phyloP scores from a whole-genome alignment of 1,139 yeast species.

The Hansenula anomala region DNA sequence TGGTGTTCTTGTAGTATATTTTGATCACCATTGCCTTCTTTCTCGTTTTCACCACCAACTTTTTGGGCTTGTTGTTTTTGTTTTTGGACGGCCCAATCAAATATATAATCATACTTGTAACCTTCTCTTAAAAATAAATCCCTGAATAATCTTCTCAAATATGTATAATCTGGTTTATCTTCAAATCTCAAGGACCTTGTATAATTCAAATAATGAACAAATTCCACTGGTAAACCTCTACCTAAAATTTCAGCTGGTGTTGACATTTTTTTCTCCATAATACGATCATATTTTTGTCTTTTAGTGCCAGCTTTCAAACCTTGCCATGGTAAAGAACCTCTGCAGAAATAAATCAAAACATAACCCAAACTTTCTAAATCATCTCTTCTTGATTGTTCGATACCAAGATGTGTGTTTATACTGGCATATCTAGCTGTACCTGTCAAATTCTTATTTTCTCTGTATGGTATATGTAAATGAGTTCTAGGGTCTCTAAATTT shows the following conservation, averaged over 20 bases:
- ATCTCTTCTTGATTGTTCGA: constrained; percentile 95
- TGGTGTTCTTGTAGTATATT: constrained; percentile 1
- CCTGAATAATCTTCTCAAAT: constrained; percentile 82
- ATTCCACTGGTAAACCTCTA: constrained; percentile 88
- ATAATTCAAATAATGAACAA: constrained; percentile 82
- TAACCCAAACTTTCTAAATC: constrained; percentile 95
- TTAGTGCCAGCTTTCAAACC: constrained; percentile 96
- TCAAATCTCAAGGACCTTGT: constrained; percentile 90
- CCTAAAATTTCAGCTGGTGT: constrained; percentile 87
- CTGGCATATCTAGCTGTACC: constrained; percentile 98
- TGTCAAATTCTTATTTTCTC: constrained; percentile 92
- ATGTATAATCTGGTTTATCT: constrained; percentile 93
- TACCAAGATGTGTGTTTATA: constrained; percentile 93
- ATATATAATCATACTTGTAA: constrained; percentile 88
- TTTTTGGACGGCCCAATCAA: constrained; percentile 95
- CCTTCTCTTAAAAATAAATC: constrained; percentile 87
- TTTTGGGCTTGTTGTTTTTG: constrained; percentile 50
- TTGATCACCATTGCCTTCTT: constrained; percentile 2
- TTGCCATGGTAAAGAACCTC: constrained; percentile 98
- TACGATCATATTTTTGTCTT: constrained; percentile 94
- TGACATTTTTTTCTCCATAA: constrained; percentile 94
- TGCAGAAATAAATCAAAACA: constrained; percentile 88
- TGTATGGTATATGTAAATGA: constrained; percentile 90
- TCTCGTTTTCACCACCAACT: constrained; percentile 11
- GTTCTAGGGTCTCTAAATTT: constrained; percentile 94